Base-by-base conservation (phyloP, 768 basidiomycete species). In the Collybia sordida region DNA sequence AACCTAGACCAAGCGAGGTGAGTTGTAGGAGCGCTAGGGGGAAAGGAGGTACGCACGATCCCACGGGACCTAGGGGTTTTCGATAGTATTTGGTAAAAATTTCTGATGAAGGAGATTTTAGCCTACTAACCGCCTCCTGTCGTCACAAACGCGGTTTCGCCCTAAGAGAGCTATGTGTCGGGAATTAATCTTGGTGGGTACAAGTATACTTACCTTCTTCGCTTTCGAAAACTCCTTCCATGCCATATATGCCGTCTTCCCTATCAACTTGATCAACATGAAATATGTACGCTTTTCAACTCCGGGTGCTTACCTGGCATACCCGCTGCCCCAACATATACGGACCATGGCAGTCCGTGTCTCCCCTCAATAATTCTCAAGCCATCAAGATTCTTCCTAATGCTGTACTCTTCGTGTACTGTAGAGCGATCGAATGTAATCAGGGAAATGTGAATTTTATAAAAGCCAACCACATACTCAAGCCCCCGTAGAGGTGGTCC, bases 311-410 rank as follows among this genome's bases (percentile, higher is more conserved):
- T 62, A 77, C 76, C 72, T 65, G 80, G 73, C 78, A 82, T 82
- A 11, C 83, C 82, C 2, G 72, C 67, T 1, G 75, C 73, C 14
- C 83, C 81, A 23, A 80, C 59, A 54, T 74, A 80, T 0, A 64
- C 64, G 0, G 72, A 69, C 78, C 76, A 81, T 0, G 80, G 79
- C 3, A 83, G 59, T 4, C 71, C 67, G 25, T 72, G 56, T 47
- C 71, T 62, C 53, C 80, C 78, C 31, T 74, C 50, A 35, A 80
- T 49, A 5, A 73, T 51, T 3, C 41, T 35, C 44, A 65, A 55
- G 8, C 51, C 49, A 1, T 46, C 37, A 9, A 67, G 46, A 35
- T 62, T 53, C 14, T 57, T 55, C 11, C 36, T 45, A 27, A 80
- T 51, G 41, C 49, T 58, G 51, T 79, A 82, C 55, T 80, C 65